phyloP scores from a whole-genome alignment of 2,329 filamentous ascomycete species.

The Tolypocladium sp. region DNA sequence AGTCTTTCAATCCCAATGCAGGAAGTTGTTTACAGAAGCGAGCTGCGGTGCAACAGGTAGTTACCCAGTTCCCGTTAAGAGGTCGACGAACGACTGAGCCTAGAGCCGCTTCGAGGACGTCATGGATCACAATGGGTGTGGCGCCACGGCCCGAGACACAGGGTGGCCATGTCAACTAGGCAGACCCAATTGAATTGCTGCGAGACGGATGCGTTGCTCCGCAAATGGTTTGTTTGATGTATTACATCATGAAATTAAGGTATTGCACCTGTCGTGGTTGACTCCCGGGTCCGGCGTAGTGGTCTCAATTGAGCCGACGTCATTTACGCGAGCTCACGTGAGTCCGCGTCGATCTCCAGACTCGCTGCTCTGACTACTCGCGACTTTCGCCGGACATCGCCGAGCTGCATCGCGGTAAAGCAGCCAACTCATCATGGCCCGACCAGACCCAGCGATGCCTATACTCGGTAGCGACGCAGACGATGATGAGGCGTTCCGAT shows the following conservation, averaged over 20 bases:
- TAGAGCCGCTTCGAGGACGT: conserved; percentile 6
- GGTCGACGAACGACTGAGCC: background rate
- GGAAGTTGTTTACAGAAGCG: background rate
- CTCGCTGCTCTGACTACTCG: background rate
- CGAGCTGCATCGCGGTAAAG: background rate
- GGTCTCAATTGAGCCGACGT: background rate
- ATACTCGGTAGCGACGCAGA: conserved; percentile 26
- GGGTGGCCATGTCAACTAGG: background rate
- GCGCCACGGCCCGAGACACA: background rate
- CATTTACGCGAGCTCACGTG: conserved; percentile 14
- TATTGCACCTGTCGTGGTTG: background rate
- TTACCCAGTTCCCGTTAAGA: background rate
- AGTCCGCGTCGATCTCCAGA: conserved; percentile 10
- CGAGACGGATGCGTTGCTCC: background rate
- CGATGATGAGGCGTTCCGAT: conserved; percentile 50
- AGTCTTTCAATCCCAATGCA: background rate
- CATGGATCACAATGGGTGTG: conserved; percentile 6
- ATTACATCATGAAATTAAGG: background rate
- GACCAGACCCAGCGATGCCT: conserved; percentile 4
- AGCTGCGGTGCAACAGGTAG: background rate
- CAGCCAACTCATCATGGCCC: background rate
- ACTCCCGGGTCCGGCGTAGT: background rate
- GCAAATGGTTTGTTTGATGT: background rate
- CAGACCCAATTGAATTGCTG: background rate
- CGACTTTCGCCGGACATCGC: background rate